Percentiles rank a stretch among this genome's conserved stretches.
phyloP scores from a whole-genome alignment of 202 grass and related monocot species.

The Bolboschoenoplectus hybrid region DNA sequence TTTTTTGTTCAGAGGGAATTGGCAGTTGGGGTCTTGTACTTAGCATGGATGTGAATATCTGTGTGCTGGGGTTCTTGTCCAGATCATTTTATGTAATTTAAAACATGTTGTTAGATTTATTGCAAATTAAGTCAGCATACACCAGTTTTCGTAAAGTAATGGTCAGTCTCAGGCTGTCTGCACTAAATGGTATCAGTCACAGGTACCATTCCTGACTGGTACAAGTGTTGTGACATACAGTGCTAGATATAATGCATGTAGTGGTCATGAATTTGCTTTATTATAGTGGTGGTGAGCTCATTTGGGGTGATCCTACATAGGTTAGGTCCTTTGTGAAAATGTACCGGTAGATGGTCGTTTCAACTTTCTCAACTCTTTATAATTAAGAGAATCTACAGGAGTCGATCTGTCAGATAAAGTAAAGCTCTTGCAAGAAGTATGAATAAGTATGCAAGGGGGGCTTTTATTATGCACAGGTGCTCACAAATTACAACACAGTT shows the following conservation, averaged over 20 bases:
- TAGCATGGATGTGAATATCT: conserved; percentile 59
- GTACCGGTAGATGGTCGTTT: background rate
- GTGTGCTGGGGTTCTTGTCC: conserved; percentile 41
- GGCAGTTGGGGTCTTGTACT: conserved; percentile 29
- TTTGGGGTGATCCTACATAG: background rate
- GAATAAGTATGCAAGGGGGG: conserved; percentile 2
- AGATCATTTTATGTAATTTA: conserved; percentile 40
- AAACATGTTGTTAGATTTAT: background rate
- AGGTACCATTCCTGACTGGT: background rate
- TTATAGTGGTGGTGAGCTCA: background rate
- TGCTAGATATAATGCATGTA: conserved; percentile 5
- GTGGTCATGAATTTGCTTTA: background rate
- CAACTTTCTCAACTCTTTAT: background rate
- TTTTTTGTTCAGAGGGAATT: background rate
- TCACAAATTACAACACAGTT: conserved; percentile 30
- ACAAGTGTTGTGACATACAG: background rate
- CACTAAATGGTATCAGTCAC: background rate
- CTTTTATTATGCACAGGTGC: conserved; percentile 23
- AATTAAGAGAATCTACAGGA: background rate
- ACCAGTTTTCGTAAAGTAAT: background rate
- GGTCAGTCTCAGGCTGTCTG: background rate
- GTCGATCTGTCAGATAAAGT: background rate
- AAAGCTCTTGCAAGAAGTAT: background rate
- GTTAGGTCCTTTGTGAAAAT: background rate
- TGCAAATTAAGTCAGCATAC: conserved; percentile 16